Base-by-base conservation (phyloP, 148 eudicot genomes). In the Silene conica region DNA sequence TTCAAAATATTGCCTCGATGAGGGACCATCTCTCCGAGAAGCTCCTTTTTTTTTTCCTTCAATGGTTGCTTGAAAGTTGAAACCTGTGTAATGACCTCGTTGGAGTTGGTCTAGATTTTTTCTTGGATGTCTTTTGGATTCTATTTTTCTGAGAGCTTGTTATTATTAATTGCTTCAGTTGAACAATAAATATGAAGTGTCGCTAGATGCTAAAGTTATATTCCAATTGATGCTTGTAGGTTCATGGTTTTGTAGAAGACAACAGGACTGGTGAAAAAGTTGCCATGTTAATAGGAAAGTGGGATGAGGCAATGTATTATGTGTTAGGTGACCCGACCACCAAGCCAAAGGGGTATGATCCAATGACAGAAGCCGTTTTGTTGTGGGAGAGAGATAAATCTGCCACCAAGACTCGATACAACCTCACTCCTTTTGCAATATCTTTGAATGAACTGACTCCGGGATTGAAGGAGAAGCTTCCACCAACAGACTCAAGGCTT, bases 231-330 rank as follows among this genome's bases (percentile, higher is more conserved):
- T 13, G 76, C 67, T 69, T 80, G 64, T 77, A 94, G 98, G 95
- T 94, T 76, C 98, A 94, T 74, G 98, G 98, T 38, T 89, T 93
- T 83, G 92, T 93, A 67, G 95, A 91, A 81, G 98, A 94, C 82
- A 91, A 91, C 72, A 81, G 79, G 85, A 94, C 98, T 41, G 96
- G 97, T 38, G 98, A 94, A 79, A 94, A 91, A 81, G 97, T 91
- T 63, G 98, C 98, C 41, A 82, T 89, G 88, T 77, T 94, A 77
- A 70, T 91, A n/a, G 98, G 98, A 15, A 94, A 94, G 82, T 94
- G 97, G 98, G 98, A 94, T 70, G 98, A 94, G 77, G 97, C 98
- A 69, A 87, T 91, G 92, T 91, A 94, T 85, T 94, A 91, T 79
- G 98, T 94, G 38, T 72, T 94, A 58, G 98, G 97, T 58, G 97